These are phyloP conservation scores for Cenchrus americanus DNA, from an alignment of 176 grass and related monocot species.

Conservation along the genomic window DNA sequence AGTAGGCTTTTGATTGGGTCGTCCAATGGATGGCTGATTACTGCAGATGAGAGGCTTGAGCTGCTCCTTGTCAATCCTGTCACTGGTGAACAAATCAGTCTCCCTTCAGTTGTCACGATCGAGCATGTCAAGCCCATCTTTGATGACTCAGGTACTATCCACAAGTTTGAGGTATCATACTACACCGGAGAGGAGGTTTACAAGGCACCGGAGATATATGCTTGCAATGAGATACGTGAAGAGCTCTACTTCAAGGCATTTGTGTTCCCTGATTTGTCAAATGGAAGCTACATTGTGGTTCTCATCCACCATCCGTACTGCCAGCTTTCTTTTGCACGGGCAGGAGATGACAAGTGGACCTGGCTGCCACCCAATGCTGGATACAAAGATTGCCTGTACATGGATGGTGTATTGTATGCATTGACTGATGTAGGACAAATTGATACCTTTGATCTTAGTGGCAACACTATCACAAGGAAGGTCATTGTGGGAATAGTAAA, in stretches of 20 bases:
- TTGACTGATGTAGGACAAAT: neutral
- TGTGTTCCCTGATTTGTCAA: slow-evolving; percentile 14
- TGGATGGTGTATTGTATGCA: neutral
- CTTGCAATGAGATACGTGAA: neutral
- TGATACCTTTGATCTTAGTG: slow-evolving; percentile 17
- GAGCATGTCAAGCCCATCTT: slow-evolving; percentile 9
- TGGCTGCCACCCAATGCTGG: neutral
- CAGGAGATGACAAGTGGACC: neutral
- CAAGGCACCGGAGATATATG: neutral
- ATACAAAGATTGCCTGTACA: neutral
- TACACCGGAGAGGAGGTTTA: neutral
- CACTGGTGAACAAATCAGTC: neutral
- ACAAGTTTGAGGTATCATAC: neutral
- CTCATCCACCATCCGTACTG: neutral
- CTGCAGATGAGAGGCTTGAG: neutral
- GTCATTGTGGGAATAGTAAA: neutral
- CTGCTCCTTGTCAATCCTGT: neutral
- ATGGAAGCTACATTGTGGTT: slow-evolving; percentile 20
- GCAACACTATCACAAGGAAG: neutral
- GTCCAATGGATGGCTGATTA: slow-evolving; percentile 1
- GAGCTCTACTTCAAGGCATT: slow-evolving; percentile 9
- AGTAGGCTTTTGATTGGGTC: neutral
- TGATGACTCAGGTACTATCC: neutral
- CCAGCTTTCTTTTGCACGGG: slow-evolving; percentile 10
- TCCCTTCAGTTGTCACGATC: neutral